Base-by-base conservation (phyloP, 1,139 yeast species). In the Magnusiomyces paraingens region DNA sequence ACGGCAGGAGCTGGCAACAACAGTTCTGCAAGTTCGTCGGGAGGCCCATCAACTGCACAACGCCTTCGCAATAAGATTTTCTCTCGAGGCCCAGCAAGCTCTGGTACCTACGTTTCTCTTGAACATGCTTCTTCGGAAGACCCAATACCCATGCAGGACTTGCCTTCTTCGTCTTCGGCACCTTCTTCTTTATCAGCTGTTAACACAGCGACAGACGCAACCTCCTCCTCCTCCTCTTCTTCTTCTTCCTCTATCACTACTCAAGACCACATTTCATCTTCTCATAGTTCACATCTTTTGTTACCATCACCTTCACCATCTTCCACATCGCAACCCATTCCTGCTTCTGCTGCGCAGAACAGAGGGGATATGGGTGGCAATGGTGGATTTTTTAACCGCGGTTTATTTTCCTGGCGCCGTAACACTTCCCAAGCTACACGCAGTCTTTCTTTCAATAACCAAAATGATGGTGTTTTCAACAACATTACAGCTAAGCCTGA, bases 381-480 rank as follows among this genome's bases (percentile, higher is more conserved):
- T 35, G 46, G 43, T 2, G 44, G 50, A 35, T 20, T 49, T 52
- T 36, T 35, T 55, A 26, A 32, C 52, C 42, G 26, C 53, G 50
- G 50, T 15, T 48, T 42, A 41, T 52, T 45, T 47, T 54, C 41
- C 43, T 53, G 48, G 46, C 54, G 42, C 36, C 51, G 49, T 47
- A 26, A 26, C 32, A 22, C 45, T 47, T 54, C 14, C 55, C 42
- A 42, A 46, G 54, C 42, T 49, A 47, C 26, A 52, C 52, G 20
- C 51, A 58, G 39, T 46, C 56, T 42, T 84, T 85, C 10, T n/a
- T 35, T 45, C 11, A 52, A 54, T 15, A 76, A 82, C 20, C 67
- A 74, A 14, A 77, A 76, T 54, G 99, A 93, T 68, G 99, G 99
- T 10, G 99, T 93, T 6, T 93, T 93, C 70, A 82, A 94, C 49